phyloP scores from a whole-genome alignment of 176 grass and related monocot genomes.

The Miscanthus lutarioriparius region DNA sequence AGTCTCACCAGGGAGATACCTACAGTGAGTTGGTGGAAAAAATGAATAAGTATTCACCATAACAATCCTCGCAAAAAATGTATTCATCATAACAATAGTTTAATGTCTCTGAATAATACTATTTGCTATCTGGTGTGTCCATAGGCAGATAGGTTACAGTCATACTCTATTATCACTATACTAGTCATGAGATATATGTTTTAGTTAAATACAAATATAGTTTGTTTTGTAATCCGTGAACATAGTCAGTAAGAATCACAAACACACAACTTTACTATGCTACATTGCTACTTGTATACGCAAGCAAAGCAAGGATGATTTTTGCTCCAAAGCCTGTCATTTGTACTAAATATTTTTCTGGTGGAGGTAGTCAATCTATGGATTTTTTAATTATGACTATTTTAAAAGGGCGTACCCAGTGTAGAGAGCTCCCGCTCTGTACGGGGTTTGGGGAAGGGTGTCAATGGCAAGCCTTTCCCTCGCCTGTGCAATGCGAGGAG shows the following conservation, averaged over 20 bases:
- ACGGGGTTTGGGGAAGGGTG: no score
- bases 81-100: background rate
- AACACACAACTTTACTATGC: background rate
- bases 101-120: background rate
- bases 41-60: background rate
- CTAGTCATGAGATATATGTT: background rate
- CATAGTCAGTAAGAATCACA: background rate
- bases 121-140: background rate
- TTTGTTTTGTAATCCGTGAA: background rate
- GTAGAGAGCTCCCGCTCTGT: no score
- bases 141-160: background rate
- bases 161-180: constrained; percentile 10
- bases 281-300: background rate
- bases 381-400: background rate
- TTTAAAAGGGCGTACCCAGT: no score
- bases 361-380: background rate
- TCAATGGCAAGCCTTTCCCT: no score
- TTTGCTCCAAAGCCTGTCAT: background rate
- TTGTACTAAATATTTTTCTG: background rate
- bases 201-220: background rate
- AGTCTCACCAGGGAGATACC: constrained; percentile 68
- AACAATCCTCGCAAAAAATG: background rate
- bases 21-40: constrained; percentile 25
- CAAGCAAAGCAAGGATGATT: background rate
- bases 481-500: no score